Evolutionary conservation across 2,329 filamentous ascomycete species (phyloP), one percentile per base, ranked within the genome.

Genomic region (Venturia nashicola): DNA sequence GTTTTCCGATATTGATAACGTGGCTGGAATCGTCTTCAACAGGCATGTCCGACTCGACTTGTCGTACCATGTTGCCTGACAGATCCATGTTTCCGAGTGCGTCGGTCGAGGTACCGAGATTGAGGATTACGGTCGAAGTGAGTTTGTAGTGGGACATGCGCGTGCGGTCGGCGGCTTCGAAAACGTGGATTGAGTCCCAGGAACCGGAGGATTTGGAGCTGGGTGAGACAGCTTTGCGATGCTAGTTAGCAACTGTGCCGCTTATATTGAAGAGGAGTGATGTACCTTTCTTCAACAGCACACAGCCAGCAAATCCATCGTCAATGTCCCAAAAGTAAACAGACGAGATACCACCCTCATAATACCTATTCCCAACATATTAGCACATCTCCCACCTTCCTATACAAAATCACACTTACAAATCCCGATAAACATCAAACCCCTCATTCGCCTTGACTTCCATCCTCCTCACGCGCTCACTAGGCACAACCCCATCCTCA

Each of bases 281-380:
- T 23, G 11, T 77, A 90, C 90, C 85, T 79, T 99, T 99, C 83
- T 99, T 99, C 72, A 99, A 78, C 70, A 99, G 77, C 64, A 99
- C 92, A 2, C 97, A 94, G 0, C 94, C 94, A 0, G 94, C 94
- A 74, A 99, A 99, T 9, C 94, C 94, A 76, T 99, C 94, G 71
- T 99, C 94, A 74, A 97, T 79, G 74, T 97, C 94, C 94, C 94
- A 99, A 67, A 99, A 90, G 77, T 99, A 99, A 46, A 97, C 94
- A 72, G 90, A 95, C 69, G 90, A 94, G 66, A 96, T 90, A 36
- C 94, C 93, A 4, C 94, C 94, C 79, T 97, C 94, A 73, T 96
- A 96, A 79, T 96, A 99, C 71, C 78, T 80, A 68, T 46, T 44
- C 46, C 32, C n/a, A 36, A 61, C n/a, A n/a, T 20, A 20, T 54